A percentile compares a stretch with the other conserved stretches of the same genome.
phyloP scores from a whole-genome alignment of 2,329 filamentous ascomycete genomes.

The Rosellinia necatrix region DNA sequence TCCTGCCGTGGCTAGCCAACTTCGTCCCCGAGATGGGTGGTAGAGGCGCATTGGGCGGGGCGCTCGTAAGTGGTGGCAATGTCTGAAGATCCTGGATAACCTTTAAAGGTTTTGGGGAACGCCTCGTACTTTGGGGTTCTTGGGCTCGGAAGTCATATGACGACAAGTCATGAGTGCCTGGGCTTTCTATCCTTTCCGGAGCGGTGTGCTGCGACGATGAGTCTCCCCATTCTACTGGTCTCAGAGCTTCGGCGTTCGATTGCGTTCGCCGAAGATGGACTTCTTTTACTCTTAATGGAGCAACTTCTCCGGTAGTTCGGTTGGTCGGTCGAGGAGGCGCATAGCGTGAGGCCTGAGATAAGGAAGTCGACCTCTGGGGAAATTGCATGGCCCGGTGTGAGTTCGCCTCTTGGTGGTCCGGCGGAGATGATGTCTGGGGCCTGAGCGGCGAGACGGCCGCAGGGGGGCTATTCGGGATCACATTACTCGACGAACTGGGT shows the following conservation, averaged over 20 bases:
- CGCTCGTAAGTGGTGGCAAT: slow-evolving; percentile 27
- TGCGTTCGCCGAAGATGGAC: slow-evolving; percentile 31
- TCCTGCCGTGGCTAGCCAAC: slow-evolving; percentile 15
- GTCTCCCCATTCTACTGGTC: slow-evolving; percentile 20
- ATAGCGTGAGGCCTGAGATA: slow-evolving; percentile 24
- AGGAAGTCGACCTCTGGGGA: slow-evolving; percentile 26
- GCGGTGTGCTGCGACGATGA: slow-evolving; percentile 13
- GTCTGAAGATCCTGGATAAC: slow-evolving; percentile 5
- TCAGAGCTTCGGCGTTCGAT: slow-evolving; percentile 31
- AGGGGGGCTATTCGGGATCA: neutral
- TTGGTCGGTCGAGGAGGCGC: slow-evolving; percentile 4
- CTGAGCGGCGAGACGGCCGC: neutral
- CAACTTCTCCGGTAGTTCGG: neutral
- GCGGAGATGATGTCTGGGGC: slow-evolving; percentile 14
- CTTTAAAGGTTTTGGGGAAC: neutral
- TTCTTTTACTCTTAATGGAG: slow-evolving; percentile 7
- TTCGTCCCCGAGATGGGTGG: slow-evolving; percentile 25
- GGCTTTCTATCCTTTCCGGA: neutral
- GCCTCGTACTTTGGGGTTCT: slow-evolving; percentile 5
- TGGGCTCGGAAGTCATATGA: neutral
- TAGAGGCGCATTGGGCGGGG: slow-evolving; percentile 30
- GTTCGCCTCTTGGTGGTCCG: neutral
- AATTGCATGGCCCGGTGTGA: slow-evolving; percentile 10
- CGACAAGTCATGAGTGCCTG: neutral
- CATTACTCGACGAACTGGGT: neutral